Evolutionary conservation across 1,139 yeast genomes (phyloP).

Genomic region (Lodderomyces metapsilosis): DNA sequence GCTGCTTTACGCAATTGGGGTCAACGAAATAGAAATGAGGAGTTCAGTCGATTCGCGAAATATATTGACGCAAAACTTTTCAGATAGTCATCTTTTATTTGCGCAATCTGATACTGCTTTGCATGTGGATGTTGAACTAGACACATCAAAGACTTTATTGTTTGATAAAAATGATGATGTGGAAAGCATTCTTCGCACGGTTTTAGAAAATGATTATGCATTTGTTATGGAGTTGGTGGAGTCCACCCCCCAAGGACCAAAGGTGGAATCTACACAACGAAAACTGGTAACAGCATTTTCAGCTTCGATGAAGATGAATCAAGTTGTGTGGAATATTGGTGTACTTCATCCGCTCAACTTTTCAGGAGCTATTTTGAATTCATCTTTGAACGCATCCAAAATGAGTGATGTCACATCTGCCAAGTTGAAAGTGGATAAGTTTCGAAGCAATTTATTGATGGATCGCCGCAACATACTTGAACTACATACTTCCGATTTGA

Average conservation of each 20-base stretch:
- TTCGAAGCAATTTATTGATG: conserved; percentile 8
- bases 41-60: neutral
- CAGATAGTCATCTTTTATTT: neutral
- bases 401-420: neutral
- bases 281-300: conserved; percentile 11
- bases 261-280: neutral
- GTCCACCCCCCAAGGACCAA: neutral
- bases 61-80: neutral
- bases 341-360: conserved; percentile 18
- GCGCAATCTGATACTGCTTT: neutral
- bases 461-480: conserved; percentile 19
- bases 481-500: conserved; percentile 31
- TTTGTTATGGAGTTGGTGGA: conserved; percentile 10
- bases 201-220: conserved; percentile 19
- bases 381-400: neutral
- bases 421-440: conserved; percentile 7
- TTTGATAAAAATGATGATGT: neutral
- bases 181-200: neutral
- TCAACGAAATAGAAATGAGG: neutral
- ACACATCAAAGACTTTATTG: neutral
- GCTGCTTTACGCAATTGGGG: neutral
- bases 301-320: conserved; percentile 20
- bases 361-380: conserved; percentile 9
- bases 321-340: conserved; percentile 22
- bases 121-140: neutral